Base-by-base conservation (phyloP, 164 flowering plant genomes). In the Dillenia suffruticosa region DNA sequence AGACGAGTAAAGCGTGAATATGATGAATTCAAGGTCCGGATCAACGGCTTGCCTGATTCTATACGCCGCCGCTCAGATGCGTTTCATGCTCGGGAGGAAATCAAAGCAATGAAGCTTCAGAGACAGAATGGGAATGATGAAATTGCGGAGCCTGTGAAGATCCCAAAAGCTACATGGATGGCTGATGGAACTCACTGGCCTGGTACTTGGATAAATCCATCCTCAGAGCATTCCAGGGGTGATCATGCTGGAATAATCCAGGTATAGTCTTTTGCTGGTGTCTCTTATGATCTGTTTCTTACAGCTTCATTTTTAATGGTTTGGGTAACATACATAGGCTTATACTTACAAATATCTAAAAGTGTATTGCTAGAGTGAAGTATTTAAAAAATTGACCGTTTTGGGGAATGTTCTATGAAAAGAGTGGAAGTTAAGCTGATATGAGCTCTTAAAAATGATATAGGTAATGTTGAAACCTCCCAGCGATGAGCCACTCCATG, bases 381-480 rank as follows among this genome's bases (percentile, higher is more conserved):
- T 32, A 32, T 32, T 32, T 32, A 32, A 32, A 6, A 32, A 32
- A 32, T 32, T 32, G 40, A 32, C 40, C 5, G 40, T 32, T 32
- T 32, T 1, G 40, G 40, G 6, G 5, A 32, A 32, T 32, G 5
- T 32, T 32, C 40, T 32, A 32, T 32, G 40, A 32, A 32, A 32
- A 5, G 40, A 32, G 6, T 6, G 40, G 5, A 32, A 32, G 40
- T 32, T 32, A 32, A 32, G 40, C 40, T 32, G 40, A 32, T 5
- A 32, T 5, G 40, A 32, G 6, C 40, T 32, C 4, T 56, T 16
- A 10, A 13, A 16, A 46, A 19, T 55, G 52, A 63, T 70, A 58
- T 74, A 86, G 92, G 92, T 87, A 68, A 87, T 87, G 92, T 56
- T 87, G 79, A 87, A 87, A 63, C 92, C 92, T 47, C 92, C 92